phyloP scores from a whole-genome alignment of 805 yeast species.

The Ogataea trehaloabstinens region DNA sequence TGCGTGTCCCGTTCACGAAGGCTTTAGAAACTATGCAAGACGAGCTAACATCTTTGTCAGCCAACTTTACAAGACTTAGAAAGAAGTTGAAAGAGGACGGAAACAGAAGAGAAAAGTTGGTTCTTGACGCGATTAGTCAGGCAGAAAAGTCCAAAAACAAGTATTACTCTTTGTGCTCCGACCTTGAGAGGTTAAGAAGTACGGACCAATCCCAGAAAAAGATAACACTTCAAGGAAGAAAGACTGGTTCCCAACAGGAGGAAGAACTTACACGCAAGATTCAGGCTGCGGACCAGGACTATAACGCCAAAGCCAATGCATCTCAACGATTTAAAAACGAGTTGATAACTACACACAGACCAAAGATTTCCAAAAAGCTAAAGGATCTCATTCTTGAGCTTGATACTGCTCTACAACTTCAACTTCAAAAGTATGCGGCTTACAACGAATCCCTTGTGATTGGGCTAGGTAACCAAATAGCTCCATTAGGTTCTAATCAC shows the following conservation, averaged over 20 bases:
- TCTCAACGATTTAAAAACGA: conserved; percentile 75
- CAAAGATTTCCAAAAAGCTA: conserved; percentile 66
- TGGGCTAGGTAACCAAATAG: conserved; percentile 78
- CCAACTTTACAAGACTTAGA: conserved; percentile 68
- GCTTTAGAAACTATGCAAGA: conserved; percentile 84
- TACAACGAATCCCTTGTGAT: conserved; percentile 80
- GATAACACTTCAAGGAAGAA: conserved; percentile 75
- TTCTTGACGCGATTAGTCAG: conserved; percentile 70
- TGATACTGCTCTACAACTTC: conserved; percentile 87
- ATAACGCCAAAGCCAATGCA: conserved; percentile 68
- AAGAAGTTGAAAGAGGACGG: conserved; percentile 82
- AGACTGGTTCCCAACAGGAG: conserved; percentile 82
- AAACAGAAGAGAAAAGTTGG: conserved; percentile 77
- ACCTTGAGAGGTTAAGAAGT: conserved; percentile 71
- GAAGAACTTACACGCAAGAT: conserved; percentile 83
- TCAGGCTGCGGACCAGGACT: conserved; percentile 82
- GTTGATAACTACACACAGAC: conserved; percentile 70
- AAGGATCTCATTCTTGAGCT: conserved; percentile 79
- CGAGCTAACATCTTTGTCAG: conserved; percentile 70
- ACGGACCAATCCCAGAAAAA: conserved; percentile 84
- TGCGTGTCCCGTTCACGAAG: conserved; percentile 72
- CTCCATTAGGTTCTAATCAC: conserved; percentile 57
- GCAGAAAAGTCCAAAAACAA: conserved; percentile 86
- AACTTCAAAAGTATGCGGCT: conserved; percentile 84
- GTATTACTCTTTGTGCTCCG: conserved; percentile 79